Evolutionary conservation across 2,329 filamentous ascomycete genomes (phyloP), one percentile per base, ranked within the genome.

Genomic region (Sporothrix pseudoabietina): DNA sequence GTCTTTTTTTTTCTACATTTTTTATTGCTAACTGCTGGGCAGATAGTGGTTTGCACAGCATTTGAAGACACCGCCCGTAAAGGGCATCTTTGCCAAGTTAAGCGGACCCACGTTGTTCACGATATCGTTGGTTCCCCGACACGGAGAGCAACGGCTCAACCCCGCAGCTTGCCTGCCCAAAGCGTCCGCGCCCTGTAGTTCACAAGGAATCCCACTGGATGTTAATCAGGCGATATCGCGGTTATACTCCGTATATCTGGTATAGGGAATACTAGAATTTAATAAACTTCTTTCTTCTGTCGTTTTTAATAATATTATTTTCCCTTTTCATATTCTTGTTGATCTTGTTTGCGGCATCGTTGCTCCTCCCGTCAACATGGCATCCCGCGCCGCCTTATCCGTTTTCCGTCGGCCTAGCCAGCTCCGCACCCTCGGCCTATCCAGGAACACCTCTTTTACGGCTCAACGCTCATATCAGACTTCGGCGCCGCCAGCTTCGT

Each of bases 81-180:
- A 49, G 44, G 44, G 14, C 3, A 49, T 49, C 44, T 49, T 49
- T 14, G 44, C 44, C 44, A 49, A 49, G 41, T 44, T 44, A 44
- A 12, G 41, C 44, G 44, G 44, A 5, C 44, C 44, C 44, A 49
- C 14, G 44, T 14, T 16, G 12, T 49, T 49, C 44, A 49, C 44
- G 14, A 19, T 49, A 49, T 49, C 44, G 44, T 49, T 49, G 44
- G 44, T 49, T 32, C 26, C 44, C 44, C 65, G 16, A 39, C 7
- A 39, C 66, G 47, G 32, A 55, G 47, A 69, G 41, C 49, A 41
- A 3, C 47, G 66, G 47, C 66, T 54, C 32, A 55, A 69, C 66
- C 66, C 66, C 66, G 68, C 68, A 70, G 47, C 39, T 22, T 54
- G 66, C 66, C 66, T 69, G 16, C 47, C 47, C 63, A 47, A 14